Evolutionary conservation across 2,329 filamentous ascomycete species (phyloP).

Genomic region (Fusarium neocosmosporiellum): DNA sequence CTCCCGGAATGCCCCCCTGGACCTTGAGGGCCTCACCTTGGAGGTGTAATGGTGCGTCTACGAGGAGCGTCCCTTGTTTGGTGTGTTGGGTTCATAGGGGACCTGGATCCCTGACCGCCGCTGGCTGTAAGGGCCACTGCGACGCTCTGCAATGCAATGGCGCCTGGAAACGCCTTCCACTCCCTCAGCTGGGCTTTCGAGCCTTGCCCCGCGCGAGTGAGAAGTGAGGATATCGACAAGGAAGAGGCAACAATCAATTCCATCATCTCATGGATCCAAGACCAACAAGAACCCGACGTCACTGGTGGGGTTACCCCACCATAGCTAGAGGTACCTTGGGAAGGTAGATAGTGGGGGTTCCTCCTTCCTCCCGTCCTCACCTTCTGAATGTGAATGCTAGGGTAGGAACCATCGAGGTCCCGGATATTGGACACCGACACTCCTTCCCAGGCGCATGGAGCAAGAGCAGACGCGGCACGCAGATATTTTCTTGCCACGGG

Average conservation of each 20-base stretch:
- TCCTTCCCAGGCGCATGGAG: not conserved
- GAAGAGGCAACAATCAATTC: not conserved
- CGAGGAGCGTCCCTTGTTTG: not conserved
- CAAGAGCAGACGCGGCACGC: not conserved
- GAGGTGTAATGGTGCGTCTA: not conserved
- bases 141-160: not conserved
- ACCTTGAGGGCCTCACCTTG: constrained; percentile 6
- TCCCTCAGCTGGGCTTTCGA: not conserved
- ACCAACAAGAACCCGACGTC: constrained; percentile 24
- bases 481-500: constrained; percentile 6
- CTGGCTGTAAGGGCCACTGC: constrained; percentile 1
- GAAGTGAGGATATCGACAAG: constrained; percentile 13
- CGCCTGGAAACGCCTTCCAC: not conserved
- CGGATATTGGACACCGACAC: constrained; percentile 2
- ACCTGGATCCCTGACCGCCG: not conserved
- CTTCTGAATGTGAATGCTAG: not conserved
- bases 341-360: constrained; percentile 10
- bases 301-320: constrained; percentile 31
- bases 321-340: constrained; percentile 2
- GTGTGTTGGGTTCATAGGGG: not conserved
- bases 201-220: constrained; percentile 10
- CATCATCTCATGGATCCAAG: not conserved
- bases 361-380: not conserved
- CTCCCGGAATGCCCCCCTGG: not conserved
- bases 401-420: not conserved